Evolutionary conservation across 306 rosid species (phyloP).

Genomic region (Abrus pulchellus): DNA sequence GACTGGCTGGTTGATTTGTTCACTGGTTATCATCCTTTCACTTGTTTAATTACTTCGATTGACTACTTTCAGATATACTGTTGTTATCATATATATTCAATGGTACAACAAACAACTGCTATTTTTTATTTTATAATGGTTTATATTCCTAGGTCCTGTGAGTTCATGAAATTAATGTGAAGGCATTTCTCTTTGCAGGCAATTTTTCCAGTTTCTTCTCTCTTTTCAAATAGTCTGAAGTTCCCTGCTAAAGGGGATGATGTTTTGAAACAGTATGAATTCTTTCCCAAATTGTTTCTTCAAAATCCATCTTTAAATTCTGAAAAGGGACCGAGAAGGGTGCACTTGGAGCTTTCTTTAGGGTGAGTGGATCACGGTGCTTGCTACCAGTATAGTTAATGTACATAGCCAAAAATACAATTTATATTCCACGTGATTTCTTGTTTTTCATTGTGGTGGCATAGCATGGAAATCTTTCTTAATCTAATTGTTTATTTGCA

Average conservation of each 20-base stretch:
- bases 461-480: slow-evolving; percentile 20
- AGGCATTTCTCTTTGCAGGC: slow-evolving; percentile 64
- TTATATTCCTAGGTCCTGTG: slow-evolving; percentile 12
- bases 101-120: not conserved
- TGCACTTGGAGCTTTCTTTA: slow-evolving; percentile 80
- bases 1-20: slow-evolving; percentile 33
- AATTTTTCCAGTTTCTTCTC: slow-evolving; percentile 81
- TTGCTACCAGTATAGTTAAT: slow-evolving; percentile 20
- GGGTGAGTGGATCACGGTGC: slow-evolving; percentile 73
- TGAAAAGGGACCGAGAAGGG: slow-evolving; percentile 65
- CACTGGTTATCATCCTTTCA: not conserved
- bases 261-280: slow-evolving; percentile 63
- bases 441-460: slow-evolving; percentile 25
- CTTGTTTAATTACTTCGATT: slow-evolving; percentile 22
- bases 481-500: slow-evolving; percentile 2
- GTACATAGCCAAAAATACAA: slow-evolving; percentile 12
- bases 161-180: slow-evolving; percentile 39
- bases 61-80: slow-evolving; percentile 4
- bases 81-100: slow-evolving; percentile 3
- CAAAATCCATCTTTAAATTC: slow-evolving; percentile 57
- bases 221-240: slow-evolving; percentile 86
- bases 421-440: slow-evolving; percentile 41
- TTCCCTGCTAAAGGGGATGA: slow-evolving; percentile 68
- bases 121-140: not conserved
- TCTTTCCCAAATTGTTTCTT: slow-evolving; percentile 66